phyloP scores from a whole-genome alignment of 1,284 basidiomycete species.

The Rhizopogon hawkerae region DNA sequence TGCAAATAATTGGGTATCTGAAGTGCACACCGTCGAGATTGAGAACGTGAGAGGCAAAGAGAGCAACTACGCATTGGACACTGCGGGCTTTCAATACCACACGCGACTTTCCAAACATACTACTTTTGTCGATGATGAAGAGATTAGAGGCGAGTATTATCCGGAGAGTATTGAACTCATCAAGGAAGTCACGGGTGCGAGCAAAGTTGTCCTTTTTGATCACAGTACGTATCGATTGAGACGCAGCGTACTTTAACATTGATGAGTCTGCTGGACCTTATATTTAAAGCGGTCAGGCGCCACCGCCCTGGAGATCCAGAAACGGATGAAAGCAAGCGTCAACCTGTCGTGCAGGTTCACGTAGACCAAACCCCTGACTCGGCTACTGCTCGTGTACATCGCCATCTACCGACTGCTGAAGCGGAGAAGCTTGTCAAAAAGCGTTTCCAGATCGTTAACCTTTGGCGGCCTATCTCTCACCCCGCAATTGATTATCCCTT shows the following conservation, averaged over 20 bases:
- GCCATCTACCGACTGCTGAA: constrained; percentile 40
- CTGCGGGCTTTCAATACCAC: constrained; percentile 7
- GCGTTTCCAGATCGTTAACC: constrained; percentile 49
- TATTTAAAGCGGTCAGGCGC: constrained; percentile 32
- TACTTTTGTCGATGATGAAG: constrained; percentile 30
- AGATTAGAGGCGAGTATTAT: constrained; percentile 37
- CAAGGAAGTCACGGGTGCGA: constrained; percentile 42
- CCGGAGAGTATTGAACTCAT: constrained; percentile 39
- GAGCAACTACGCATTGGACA: constrained; percentile 25
- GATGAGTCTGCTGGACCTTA: not conserved
- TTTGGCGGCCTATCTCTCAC: constrained; percentile 46
- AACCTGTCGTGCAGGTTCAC: constrained; percentile 44
- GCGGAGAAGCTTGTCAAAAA: constrained; percentile 37
- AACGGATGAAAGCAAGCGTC: constrained; percentile 31
- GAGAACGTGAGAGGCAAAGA: constrained; percentile 53
- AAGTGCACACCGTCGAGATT: constrained; percentile 29
- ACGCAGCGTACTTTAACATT: not conserved
- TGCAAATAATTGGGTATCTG: constrained; percentile 8
- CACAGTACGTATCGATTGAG: constrained; percentile 29
- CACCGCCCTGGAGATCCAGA: constrained; percentile 31
- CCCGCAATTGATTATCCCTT: constrained; percentile 41
- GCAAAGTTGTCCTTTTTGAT: constrained; percentile 38
- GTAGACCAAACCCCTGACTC: constrained; percentile 51
- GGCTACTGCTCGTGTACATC: constrained; percentile 42
- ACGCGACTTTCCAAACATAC: constrained; percentile 2